A percentile compares a stretch with the other conserved stretches of the same genome.
phyloP scores from a whole-genome alignment of 2,329 filamentous ascomycete genomes.

The Colletotrichum spaethianum region DNA sequence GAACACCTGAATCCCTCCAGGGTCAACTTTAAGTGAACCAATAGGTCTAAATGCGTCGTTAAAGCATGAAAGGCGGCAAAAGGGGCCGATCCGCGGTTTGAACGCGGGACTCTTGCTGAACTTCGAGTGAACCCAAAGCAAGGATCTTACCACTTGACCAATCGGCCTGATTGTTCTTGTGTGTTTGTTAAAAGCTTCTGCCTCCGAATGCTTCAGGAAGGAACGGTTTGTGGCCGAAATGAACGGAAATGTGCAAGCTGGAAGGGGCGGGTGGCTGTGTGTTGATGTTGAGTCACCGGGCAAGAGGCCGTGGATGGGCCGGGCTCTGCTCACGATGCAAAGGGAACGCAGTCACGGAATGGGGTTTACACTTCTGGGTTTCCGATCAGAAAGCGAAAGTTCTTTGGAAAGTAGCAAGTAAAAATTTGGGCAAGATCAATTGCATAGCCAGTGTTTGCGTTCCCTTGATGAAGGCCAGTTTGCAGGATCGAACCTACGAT shows the following conservation, averaged over 20 bases:
- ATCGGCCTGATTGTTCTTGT: slow-evolving; percentile 1
- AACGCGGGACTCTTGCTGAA: slow-evolving; percentile 27
- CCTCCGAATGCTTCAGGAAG: background rate
- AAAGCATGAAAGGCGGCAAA: background rate
- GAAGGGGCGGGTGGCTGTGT: background rate
- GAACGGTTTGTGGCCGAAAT: background rate
- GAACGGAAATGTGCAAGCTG: background rate
- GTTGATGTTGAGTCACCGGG: slow-evolving; percentile 9
- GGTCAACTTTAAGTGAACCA: background rate
- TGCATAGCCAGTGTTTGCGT: background rate
- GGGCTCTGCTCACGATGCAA: background rate
- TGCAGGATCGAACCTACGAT: background rate
- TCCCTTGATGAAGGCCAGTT: background rate
- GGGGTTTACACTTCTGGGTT: background rate
- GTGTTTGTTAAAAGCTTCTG: background rate
- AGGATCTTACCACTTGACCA: slow-evolving; percentile 37
- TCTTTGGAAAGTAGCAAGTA: background rate
- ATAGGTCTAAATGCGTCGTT: no score
- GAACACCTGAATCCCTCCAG: background rate
- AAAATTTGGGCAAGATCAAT: background rate
- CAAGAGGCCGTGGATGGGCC: background rate
- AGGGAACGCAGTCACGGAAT: no score
- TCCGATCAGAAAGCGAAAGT: no score
- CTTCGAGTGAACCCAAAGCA: slow-evolving; percentile 28
- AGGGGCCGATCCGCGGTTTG: slow-evolving; percentile 14